phyloP scores from a whole-genome alignment of 1,284 basidiomycete species.

The Fistulinella cinereoalba region DNA sequence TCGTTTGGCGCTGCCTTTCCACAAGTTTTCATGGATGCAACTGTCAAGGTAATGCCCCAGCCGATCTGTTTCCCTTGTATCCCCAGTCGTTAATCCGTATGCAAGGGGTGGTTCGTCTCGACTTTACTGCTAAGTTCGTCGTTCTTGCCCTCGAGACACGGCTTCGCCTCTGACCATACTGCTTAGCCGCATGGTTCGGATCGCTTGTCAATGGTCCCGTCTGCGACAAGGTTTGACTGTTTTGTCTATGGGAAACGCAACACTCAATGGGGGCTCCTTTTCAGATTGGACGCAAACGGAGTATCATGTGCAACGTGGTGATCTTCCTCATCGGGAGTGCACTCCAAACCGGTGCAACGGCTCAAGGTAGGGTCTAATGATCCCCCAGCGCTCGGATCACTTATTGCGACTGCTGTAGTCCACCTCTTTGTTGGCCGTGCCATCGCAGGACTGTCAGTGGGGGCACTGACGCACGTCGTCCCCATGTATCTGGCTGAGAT shows the following conservation, averaged over 20 bases:
- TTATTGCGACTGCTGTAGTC: conserved; percentile 10
- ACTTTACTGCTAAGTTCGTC: conserved; percentile 30
- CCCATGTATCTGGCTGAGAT: conserved; percentile 38
- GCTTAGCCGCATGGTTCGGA: conserved; percentile 33
- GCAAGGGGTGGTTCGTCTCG: conserved; percentile 34
- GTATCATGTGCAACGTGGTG: conserved; percentile 32
- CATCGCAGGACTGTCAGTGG: conserved; percentile 31
- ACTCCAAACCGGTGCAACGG: conserved; percentile 34
- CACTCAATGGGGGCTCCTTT: background rate
- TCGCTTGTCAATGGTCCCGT: conserved; percentile 32
- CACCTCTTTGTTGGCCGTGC: conserved; percentile 34
- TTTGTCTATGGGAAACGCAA: background rate
- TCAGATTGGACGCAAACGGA: conserved; percentile 32
- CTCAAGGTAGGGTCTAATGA: conserved; percentile 13
- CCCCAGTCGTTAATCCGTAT: conserved; percentile 2
- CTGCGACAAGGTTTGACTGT: conserved; percentile 30
- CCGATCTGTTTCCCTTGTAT: background rate
- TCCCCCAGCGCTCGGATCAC: background rate
- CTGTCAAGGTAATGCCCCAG: conserved; percentile 23
- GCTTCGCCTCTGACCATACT: conserved; percentile 1
- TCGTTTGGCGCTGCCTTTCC: conserved; percentile 36
- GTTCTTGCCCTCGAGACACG: background rate
- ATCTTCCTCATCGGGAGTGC: conserved; percentile 33
- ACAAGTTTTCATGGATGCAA: conserved; percentile 28
- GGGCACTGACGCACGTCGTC: conserved; percentile 34